A percentile compares a stretch with the other conserved stretches of the same genome.
These are phyloP conservation scores for Arabis alpina DNA, from an alignment of 345 rosid species.

Conservation along the genomic window DNA sequence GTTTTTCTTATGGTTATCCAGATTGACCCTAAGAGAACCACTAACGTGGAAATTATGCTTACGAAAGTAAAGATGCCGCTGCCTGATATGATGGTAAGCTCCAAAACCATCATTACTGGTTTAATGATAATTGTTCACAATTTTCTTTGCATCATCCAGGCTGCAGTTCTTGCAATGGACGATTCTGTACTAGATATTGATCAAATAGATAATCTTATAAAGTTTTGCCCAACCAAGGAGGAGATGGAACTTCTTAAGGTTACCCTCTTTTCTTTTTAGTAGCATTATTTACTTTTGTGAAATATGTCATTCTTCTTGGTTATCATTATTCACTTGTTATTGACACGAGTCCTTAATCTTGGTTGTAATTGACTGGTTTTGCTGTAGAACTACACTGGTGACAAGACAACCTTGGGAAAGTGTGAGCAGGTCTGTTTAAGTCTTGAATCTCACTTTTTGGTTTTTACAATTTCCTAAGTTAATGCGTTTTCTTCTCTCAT, in stretches of 20 bases:
- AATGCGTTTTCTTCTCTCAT: conserved; percentile 32
- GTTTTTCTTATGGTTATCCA: no score
- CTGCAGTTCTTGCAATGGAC: conserved; percentile 96
- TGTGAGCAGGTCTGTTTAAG: conserved; percentile 86
- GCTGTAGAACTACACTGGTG: conserved; percentile 77
- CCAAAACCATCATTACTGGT: conserved; percentile 18
- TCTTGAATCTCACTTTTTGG: conserved; percentile 1
- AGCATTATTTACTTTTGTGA: conserved; percentile 11
- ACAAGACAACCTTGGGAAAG: conserved; percentile 82
- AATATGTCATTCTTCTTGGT: conserved; percentile 22
- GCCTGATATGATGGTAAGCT: conserved; percentile 97
- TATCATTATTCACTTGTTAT: neutral
- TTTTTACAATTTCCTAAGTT: neutral
- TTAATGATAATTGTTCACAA: conserved; percentile 18
- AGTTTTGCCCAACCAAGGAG: conserved; percentile 97
- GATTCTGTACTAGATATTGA: conserved; percentile 88
- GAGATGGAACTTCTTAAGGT: conserved; percentile 99
- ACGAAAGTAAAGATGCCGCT: conserved; percentile 99
- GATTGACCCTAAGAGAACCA: conserved; percentile 60
- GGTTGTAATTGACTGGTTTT: conserved; percentile 27
- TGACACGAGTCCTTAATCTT: conserved; percentile 21
- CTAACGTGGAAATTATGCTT: conserved; percentile 99
- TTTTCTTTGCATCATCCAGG: conserved; percentile 53
- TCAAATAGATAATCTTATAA: conserved; percentile 97
- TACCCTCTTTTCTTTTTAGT: conserved; percentile 34